Base-by-base conservation (phyloP, 1,284 basidiomycete species). In the Anthracocystis panici-leucophaei region DNA sequence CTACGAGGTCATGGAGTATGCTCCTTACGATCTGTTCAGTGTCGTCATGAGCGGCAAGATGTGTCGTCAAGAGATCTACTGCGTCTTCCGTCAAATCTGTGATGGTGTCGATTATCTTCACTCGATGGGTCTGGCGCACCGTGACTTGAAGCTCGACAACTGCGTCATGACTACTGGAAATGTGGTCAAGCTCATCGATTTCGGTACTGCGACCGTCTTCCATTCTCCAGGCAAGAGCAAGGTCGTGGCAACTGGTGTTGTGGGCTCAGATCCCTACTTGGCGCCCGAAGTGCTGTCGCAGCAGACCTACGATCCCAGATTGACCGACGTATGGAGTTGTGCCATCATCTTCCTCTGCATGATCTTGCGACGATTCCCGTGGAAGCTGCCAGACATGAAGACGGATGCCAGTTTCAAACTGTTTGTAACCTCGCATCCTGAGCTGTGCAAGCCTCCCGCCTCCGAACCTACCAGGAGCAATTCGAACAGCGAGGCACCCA, bases 11-110 rank as follows among this genome's bases (percentile, higher is more conserved):
- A 99, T 99, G 97, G 95, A 99, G 87, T 99, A 97, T 82, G 97
- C 97, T 1, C 96, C 97, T 16, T 97, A 92, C 85, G 97, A 99
- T 87, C 90, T 99, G 57, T 99, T 99, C 88, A 94, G 92, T 63
- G 95, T 99, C 82, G 97, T 99, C 88, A 99, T 99, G 97, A 96
- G 95, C 33, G 93, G 94, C 75, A 96, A 94, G 87, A 99, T 99
- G 97, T 91, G 92, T 65, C 91, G 95, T 29, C 94, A 95, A 57
- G 96, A 99, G 87, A 96, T 97, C 72, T 98, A 98, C 88, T 99
- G 97, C 85, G 94, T 99, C 75, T 99, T 98, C 88, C 92, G 94
- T 61, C 97, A 99, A 87, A 98, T 99, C 76, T 93, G 96, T 85
- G 93, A 95, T 82, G 97, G 97, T 61, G 96, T 99, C 78, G 93